A percentile compares a stretch with the other conserved stretches of the same genome.
These are phyloP conservation scores for Zymoseptoria passerinii DNA, from an alignment of 2,329 filamentous ascomycete genomes.

Conservation along the genomic window DNA sequence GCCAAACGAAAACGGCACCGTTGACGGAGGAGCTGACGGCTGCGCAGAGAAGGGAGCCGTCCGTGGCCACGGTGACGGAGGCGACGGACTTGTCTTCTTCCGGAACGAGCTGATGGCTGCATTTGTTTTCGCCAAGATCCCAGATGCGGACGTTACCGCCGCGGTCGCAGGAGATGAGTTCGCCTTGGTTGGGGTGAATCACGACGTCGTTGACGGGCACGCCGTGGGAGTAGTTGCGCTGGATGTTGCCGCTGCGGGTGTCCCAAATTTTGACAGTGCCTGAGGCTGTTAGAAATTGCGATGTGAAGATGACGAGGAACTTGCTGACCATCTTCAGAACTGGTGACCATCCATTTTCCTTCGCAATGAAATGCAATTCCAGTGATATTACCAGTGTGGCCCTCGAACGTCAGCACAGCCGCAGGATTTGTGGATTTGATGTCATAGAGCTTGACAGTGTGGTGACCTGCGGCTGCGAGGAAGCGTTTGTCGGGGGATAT, in stretches of 20 bases:
- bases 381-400: constrained; percentile 91
- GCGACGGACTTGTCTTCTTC: constrained; percentile 91
- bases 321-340: constrained; percentile 70
- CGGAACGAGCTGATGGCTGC: constrained; percentile 89
- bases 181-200: constrained; percentile 98
- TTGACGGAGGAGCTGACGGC: constrained; percentile 65
- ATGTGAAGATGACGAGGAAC: neutral
- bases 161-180: constrained; percentile 93
- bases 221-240: constrained; percentile 87
- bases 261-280: constrained; percentile 93
- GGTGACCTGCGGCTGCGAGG: constrained; percentile 70
- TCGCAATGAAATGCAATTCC: constrained; percentile 97
- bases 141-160: constrained; percentile 89
- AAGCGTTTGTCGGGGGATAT: constrained; percentile 98
- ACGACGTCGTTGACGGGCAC: constrained; percentile 93
- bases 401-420: constrained; percentile 86
- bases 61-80: constrained; percentile 90
- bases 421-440: constrained; percentile 98
- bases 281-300: constrained; percentile 8
- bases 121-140: constrained; percentile 95
- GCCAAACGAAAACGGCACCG: constrained; percentile 97
- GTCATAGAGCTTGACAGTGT: constrained; percentile 94
- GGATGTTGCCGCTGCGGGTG: constrained; percentile 73
- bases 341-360: constrained; percentile 99
- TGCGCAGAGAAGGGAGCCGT: constrained; percentile 85